Evolutionary conservation across 2,329 filamentous ascomycete genomes (phyloP).

Genomic region (Plectosphaerella plurivora): DNA sequence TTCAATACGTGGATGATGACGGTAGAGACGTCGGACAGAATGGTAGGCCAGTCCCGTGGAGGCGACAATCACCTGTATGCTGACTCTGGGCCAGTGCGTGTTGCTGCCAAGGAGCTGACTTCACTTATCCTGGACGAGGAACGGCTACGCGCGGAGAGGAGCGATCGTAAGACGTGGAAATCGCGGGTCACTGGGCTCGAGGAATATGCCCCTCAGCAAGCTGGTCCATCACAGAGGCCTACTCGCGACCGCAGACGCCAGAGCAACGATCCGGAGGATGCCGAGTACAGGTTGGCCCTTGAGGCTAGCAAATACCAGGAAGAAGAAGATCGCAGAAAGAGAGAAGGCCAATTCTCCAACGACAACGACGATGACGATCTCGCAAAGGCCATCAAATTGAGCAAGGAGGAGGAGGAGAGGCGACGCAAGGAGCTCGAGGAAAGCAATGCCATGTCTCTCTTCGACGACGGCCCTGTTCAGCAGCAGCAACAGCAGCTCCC

Average conservation of each 20-base stretch:
- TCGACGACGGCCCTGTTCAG: slow-evolving; percentile 70
- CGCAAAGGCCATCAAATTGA: slow-evolving; percentile 90
- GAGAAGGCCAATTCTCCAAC: slow-evolving; percentile 54
- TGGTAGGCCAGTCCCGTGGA: slow-evolving; percentile 51
- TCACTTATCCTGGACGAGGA: slow-evolving; percentile 91
- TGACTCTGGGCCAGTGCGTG: slow-evolving; percentile 60
- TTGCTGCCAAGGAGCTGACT: slow-evolving; percentile 93
- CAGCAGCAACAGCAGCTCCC: slow-evolving; percentile 37
- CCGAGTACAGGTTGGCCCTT: slow-evolving; percentile 84
- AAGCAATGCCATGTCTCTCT: slow-evolving; percentile 79
- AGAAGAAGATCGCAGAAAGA: slow-evolving; percentile 78
- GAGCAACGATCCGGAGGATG: slow-evolving; percentile 73
- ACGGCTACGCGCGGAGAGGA: slow-evolving; percentile 81
- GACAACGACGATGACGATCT: slow-evolving; percentile 75
- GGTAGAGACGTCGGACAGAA: slow-evolving; percentile 94
- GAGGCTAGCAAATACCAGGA: slow-evolving; percentile 95
- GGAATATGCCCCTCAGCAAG: slow-evolving; percentile 57
- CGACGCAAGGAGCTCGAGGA: slow-evolving; percentile 83
- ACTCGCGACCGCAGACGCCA: slow-evolving; percentile 45
- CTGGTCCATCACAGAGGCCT: slow-evolving; percentile 26
- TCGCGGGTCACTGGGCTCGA: slow-evolving; percentile 92
- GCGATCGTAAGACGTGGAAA: slow-evolving; percentile 93
- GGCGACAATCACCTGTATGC: not conserved
- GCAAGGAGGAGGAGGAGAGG: slow-evolving; percentile 89
- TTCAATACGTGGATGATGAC: slow-evolving; percentile 94